Percentiles rank a stretch among this genome's conserved stretches.
These are phyloP conservation scores for Pulveroboletus ravenelii DNA, from an alignment of 768 basidiomycete species.

Conservation along the genomic window DNA sequence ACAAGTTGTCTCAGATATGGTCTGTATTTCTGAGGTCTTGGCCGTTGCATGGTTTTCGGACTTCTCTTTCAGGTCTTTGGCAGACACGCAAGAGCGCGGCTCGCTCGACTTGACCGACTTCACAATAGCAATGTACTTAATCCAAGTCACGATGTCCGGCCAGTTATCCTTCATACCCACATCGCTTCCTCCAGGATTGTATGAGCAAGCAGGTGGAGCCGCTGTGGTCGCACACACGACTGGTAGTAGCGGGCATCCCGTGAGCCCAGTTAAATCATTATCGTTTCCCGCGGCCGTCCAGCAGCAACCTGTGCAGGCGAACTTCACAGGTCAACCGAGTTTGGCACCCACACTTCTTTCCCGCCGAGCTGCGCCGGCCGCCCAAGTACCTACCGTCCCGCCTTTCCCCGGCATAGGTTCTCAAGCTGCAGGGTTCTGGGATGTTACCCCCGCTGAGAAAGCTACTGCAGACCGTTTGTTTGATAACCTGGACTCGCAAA, in stretches of 20 bases:
- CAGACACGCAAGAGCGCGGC: conserved; percentile 93
- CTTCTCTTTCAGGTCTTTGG: conserved; percentile 62
- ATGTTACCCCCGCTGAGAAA: conserved; percentile 79
- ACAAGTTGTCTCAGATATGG: conserved; percentile 93
- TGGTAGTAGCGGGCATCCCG: conserved; percentile 53
- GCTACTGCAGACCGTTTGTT: conserved; percentile 74
- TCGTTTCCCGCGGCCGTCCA: conserved; percentile 44
- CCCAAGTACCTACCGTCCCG: conserved; percentile 22
- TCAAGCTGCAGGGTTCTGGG: conserved; percentile 53
- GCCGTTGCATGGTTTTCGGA: not conserved
- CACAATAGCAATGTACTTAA: conserved; percentile 92
- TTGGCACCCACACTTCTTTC: conserved; percentile 21
- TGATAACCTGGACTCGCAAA: conserved; percentile 69
- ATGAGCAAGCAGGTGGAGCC: conserved; percentile 69
- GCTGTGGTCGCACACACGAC: conserved; percentile 49
- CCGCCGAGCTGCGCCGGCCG: conserved; percentile 15
- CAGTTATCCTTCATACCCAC: conserved; percentile 68
- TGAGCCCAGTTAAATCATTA: conserved; percentile 48
- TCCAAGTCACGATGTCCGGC: conserved; percentile 86
- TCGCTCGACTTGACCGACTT: conserved; percentile 88
- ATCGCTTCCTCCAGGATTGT: conserved; percentile 74
- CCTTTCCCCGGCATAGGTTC: conserved; percentile 27
- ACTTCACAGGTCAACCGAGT: conserved; percentile 41
- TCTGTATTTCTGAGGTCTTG: conserved; percentile 31
- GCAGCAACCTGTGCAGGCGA: conserved; percentile 59